Evolutionary conservation across 1,284 basidiomycete genomes (phyloP), one percentile per base, ranked within the genome.

Genomic region (Sanghuangporus weigelae): DNA sequence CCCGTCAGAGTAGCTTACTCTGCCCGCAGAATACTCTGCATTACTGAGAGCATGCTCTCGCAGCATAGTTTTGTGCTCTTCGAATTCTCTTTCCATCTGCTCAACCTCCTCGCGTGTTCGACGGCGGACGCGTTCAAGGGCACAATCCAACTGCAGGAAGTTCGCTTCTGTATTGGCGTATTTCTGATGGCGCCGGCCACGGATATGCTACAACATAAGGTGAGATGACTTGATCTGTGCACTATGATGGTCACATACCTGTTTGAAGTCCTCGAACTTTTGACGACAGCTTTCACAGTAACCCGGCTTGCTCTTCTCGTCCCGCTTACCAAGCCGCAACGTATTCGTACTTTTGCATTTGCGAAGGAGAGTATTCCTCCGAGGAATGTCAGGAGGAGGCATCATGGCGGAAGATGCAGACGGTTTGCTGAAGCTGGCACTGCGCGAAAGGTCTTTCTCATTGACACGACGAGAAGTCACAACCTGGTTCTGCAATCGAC

Each of bases 281-380:
- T 84, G 72, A 23, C 96, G 84, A 75, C 97, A 99, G 74, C 96
- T 97, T 73, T 99, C 97, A 76, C 97, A 99, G 76, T 98, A 99
- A 10, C 97, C 97, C 7, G 96, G 93, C 74, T 94, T 98, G 71
- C 84, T 90, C 59, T 84, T 90, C 77, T 94, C 93, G 66, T 93
- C 89, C 44, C 92, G 84, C 71, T 84, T 88, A 7, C 89, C 84
- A 59, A 92, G 76, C 67, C 84, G 80, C 55, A 93, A 75, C 0
- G 88, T 90, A 71, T 89, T 90, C 55, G 87, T 92, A 68, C 90
- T 92, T 69, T 85, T 84, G 70, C 87, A 89, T 74, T 90, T 93
- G 70, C 84, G 80, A 58, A 93, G 76, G 58, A 84, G 60, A 23
- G 74, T 75, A 35, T 77, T 77, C 40, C 73, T 73, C 51, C 79